A percentile compares a stretch with the other conserved stretches of the same genome.
These are phyloP conservation scores for Ascochyta lentis DNA, from an alignment of 2,329 filamentous ascomycete genomes.

Conservation along the genomic window DNA sequence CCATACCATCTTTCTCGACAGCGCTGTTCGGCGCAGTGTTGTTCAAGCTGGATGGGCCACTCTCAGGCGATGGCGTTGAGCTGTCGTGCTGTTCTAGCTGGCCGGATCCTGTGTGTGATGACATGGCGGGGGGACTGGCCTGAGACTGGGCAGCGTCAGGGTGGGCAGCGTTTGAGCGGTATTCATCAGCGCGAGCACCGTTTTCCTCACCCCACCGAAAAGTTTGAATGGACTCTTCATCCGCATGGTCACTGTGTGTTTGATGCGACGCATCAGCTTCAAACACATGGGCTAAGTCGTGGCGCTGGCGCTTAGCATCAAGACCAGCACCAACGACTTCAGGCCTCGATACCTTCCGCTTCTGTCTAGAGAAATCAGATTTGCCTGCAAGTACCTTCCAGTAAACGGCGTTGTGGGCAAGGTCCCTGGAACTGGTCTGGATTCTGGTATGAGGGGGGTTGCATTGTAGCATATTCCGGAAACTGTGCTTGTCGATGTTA, in stretches of 20 bases:
- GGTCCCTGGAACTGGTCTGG: background rate
- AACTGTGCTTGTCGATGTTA: background rate
- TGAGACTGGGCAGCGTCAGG: too few relatives aligned
- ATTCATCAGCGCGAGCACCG: background rate
- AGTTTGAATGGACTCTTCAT: background rate
- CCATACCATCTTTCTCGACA: background rate
- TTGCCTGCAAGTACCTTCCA: background rate
- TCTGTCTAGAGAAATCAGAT: background rate
- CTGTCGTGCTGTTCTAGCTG: background rate
- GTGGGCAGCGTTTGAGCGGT: background rate
- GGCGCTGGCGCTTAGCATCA: conserved; percentile 2
- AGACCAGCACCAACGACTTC: background rate
- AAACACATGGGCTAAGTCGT: background rate
- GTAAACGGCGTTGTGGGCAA: background rate
- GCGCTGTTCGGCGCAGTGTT: background rate
- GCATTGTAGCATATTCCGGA: background rate
- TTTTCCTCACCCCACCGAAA: background rate
- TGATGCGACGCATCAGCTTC: background rate
- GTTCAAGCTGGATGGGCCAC: background rate
- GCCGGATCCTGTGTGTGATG: background rate
- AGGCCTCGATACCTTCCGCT: conserved; percentile 15
- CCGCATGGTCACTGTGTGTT: background rate
- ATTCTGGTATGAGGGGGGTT: background rate
- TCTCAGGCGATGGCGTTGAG: background rate
- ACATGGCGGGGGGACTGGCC: background rate